Evolutionary conservation across 2,329 filamentous ascomycete genomes (phyloP).

Genomic region (Colletotrichum horii): DNA sequence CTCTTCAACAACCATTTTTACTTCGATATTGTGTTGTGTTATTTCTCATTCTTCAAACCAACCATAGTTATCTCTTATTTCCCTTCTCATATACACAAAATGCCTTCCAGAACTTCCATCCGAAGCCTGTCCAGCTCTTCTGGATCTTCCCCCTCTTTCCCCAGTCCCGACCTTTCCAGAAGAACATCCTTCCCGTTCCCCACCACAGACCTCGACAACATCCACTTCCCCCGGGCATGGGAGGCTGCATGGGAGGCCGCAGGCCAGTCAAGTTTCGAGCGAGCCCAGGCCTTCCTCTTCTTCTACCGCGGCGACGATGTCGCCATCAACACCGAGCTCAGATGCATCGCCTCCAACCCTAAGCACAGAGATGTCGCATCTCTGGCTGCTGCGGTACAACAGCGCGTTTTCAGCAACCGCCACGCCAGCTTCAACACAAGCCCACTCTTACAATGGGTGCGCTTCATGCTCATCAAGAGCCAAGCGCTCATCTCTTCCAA

Average conservation of each 20-base stretch:
- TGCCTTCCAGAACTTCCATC: neutral
- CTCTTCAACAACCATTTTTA: fast-evolving
- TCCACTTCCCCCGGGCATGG: neutral
- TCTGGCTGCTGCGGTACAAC: conserved; percentile 32
- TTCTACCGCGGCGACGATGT: conserved; percentile 31
- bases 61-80: neutral
- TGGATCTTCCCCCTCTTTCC: fast-evolving
- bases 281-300: conserved; percentile 35
- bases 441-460: conserved; percentile 35
- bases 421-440: conserved; percentile 34
- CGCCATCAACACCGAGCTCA: conserved; percentile 26
- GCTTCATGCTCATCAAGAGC: conserved; percentile 2
- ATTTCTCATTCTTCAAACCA: neutral
- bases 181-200: neutral
- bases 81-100: neutral
- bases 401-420: conserved; percentile 29
- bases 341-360: conserved; percentile 31
- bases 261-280: conserved; percentile 28
- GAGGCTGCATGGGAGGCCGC: conserved; percentile 2
- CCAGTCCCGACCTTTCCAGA: neutral
- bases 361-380: conserved; percentile 13
- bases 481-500: neutral
- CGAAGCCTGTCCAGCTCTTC: neutral
- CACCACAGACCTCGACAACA: neutral
- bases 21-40: fast-evolving